Conservation (phyloP, 1,139 yeast species). For the Candida tropicalis region DNA sequence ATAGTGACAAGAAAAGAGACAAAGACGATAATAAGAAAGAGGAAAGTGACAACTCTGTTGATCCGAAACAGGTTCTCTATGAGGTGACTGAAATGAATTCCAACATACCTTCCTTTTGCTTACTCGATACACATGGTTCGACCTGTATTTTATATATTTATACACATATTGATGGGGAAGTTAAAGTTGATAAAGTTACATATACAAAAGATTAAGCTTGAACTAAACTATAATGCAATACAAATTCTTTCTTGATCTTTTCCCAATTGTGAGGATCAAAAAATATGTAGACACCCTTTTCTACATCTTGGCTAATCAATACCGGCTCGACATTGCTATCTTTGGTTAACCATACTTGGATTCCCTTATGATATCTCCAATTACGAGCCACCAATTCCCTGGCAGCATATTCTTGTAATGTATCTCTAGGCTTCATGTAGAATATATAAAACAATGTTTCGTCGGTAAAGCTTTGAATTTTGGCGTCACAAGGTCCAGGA, state of each 20-base stretch:
- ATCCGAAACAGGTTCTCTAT: constrained; percentile 14
- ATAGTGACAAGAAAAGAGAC: constrained; percentile 11
- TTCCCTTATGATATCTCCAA: constrained; percentile 96
- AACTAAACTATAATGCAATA: constrained; percentile 62
- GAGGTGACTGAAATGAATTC: constrained; percentile 26
- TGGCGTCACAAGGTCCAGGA: constrained; percentile 58
- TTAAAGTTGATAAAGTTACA: constrained; percentile 88
- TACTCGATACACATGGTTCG: constrained; percentile 78
- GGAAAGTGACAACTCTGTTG: constrained; percentile 16
- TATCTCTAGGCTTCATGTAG: constrained; percentile 91
- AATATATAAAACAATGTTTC: constrained; percentile 93
- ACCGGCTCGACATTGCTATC: constrained; percentile 90
- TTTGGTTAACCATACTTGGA: constrained; percentile 95
- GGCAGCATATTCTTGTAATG: constrained; percentile 92
- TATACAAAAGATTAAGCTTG: constrained; percentile 67
- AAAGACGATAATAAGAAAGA: constrained; percentile 9
- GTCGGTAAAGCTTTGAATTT: constrained; percentile 78
- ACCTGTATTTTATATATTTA: constrained; percentile 84
- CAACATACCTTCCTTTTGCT: constrained; percentile 81
- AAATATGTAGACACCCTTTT: constrained; percentile 92
- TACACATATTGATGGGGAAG: constrained; percentile 77
- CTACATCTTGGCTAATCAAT: constrained; percentile 81
- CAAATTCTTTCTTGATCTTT: constrained; percentile 82
- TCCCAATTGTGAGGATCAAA: constrained; percentile 98
- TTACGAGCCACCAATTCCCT: constrained; percentile 85